Base-by-base conservation (phyloP, 176 grass and related monocot species). In the Stipa capillata region DNA sequence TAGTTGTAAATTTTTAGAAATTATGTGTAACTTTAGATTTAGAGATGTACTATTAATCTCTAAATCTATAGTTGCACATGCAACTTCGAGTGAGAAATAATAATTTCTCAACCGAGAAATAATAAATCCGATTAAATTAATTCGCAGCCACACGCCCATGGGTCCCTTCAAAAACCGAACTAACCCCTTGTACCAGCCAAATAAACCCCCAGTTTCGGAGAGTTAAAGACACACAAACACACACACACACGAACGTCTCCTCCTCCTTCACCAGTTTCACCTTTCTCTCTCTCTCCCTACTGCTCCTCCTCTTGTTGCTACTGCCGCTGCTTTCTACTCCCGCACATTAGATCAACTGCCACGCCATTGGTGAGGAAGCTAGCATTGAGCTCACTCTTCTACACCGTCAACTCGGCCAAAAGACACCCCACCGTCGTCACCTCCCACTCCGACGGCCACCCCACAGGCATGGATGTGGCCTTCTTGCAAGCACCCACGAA, bases 401-500 rank as follows among this genome's bases (percentile, higher is more conserved):
- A 87, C 58, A 52, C 70, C 62, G 49, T 72, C 1, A 92, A 80
- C 60, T 81, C 64, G 21, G 71, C 71, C 57, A n/a, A 86, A 86
- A 54, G 89, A 87, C 60, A 83, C 43, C 15, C 55, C 64, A 4
- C 82, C 77, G 13, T 36, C 77, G 28, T 75, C 86, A 3, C 68
- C 74, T 3, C 57, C 53, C 18, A 55, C 82, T 45, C 68, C n/a
- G n/a, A n/a, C 79, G 17, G 54, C 44, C 40, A 16, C 87, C 16
- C 68, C 65, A 9, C 76, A 87, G 47, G 58, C 93, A 87, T 92
- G 86, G 84, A 83, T 80, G 83, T 92, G 87, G 93, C 81, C 84
- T 27, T 95, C 93, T 9, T 92, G 89, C 79, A 89, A 90, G 86
- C 71, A 92, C 37, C 93, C 89, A 15, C 80, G 62, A 48, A 89